Base-by-base conservation (phyloP, 139 green algal genomes). In the Edaphochlamys debaryana region DNA sequence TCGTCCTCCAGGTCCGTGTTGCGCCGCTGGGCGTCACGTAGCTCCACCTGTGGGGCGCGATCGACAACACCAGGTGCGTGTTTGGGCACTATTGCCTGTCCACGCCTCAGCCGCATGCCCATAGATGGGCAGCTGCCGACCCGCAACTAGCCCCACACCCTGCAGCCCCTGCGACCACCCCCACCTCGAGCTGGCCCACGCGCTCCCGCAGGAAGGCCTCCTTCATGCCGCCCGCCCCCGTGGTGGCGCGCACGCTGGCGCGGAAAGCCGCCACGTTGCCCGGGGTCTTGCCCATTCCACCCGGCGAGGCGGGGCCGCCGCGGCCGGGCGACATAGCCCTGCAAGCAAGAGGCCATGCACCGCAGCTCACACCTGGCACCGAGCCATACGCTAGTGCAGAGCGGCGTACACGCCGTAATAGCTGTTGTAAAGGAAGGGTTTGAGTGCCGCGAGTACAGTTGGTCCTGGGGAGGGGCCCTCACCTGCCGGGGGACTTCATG, bases 161-260 rank as follows among this genome's bases (percentile, higher is more conserved):
- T n/a, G n/a, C n/a, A n/a, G n/a, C n/a, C n/a, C n/a, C 32, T n/a
- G 32, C 63, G 25, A 40, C 41, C 29, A 6, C 62, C 4, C 72
- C 37, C 22, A 81, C 74, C 71, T 91, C 87, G 58, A 93, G 78
- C 32, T 84, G 67, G 11, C 48, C 67, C 22, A 93, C 62, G 0
- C 86, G 60, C 83, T 92, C 86, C 1, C 80, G 68, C 74, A 92
- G 63, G 86, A 86, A 91, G 0, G 77, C 84, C 58, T 91, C 90
- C 76, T 89, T 84, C 27, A 88, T 60, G 60, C 83, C 82, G 56
- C 68, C 64, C 40, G 60, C 77, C 2, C 64, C 66, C 19, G 6
- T 30, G 0, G 78, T 84, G 11, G 50, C 34, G 25, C 66, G 48
- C 23, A 73, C 66, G 30, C 45, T 67, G 41, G 37, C 62, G 60